Conservation (phyloP, 169 alveolate species). For the Ichthyophthirius multifiliis region DNA sequence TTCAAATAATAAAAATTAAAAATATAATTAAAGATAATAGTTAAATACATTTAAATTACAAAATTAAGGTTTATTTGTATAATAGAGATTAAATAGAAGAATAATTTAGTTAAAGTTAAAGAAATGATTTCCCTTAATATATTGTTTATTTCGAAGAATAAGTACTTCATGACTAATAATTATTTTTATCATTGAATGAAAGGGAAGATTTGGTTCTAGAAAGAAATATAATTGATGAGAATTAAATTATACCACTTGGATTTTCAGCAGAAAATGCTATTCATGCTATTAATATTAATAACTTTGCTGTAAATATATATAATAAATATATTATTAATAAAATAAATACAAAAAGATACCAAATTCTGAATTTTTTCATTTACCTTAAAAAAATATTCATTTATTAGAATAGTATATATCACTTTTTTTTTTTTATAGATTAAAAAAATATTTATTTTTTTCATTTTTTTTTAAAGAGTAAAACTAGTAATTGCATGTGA, state of each 20-base stretch:
- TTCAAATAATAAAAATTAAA: neutral
- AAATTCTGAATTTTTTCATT: neutral
- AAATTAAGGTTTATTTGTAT: neutral
- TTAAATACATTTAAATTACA: neutral
- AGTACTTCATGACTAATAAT: neutral
- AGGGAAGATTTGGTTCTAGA: neutral
- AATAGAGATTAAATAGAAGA: slow-evolving; percentile 3
- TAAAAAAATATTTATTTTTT: neutral
- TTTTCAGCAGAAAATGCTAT: slow-evolving; percentile 22
- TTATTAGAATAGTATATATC: neutral
- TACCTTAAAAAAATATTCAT: neutral
- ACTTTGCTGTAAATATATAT: neutral
- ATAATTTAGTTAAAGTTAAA: neutral
- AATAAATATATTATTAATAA: neutral
- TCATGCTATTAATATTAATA: neutral
- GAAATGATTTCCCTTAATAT: neutral
- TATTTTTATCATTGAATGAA: neutral
- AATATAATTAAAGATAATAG: neutral
- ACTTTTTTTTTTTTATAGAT: neutral
- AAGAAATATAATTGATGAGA: neutral
- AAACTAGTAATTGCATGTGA: neutral
- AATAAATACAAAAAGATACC: neutral
- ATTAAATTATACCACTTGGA: slow-evolving; percentile 37
- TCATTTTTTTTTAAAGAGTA: neutral
- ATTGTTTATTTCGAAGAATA: neutral